A percentile compares a stretch with the other conserved stretches of the same genome.
phyloP scores from a whole-genome alignment of 371 early-diverging fungal genomes.

The Amoeboaphelidium occidentale region DNA sequence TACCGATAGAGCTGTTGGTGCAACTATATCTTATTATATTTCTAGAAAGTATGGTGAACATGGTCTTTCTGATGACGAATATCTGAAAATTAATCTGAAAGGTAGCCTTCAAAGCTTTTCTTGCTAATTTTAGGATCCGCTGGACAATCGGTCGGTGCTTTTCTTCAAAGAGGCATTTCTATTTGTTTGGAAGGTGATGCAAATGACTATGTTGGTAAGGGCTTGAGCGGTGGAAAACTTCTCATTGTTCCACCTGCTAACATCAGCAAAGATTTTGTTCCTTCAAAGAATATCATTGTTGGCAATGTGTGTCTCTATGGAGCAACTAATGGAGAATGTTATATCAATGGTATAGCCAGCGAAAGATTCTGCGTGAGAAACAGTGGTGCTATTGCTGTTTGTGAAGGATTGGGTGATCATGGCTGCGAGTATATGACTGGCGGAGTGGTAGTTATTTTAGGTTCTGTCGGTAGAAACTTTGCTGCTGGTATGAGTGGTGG shows the following conservation, averaged over 20 bases:
- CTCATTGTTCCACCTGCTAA: conserved; percentile 52
- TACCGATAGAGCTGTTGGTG: conserved; percentile 80
- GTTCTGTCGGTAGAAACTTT: conserved; percentile 67
- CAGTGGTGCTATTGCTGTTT: conserved; percentile 80
- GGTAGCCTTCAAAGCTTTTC: no score
- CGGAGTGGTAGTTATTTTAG: conserved; percentile 59
- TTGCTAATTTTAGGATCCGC: no score
- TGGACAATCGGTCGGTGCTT: conserved; percentile 87
- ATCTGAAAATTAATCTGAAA: conserved; percentile 53
- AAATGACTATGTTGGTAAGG: conserved; percentile 96
- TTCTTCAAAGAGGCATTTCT: conserved; percentile 67
- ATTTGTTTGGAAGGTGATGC: conserved; percentile 86
- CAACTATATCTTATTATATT: conserved; percentile 68
- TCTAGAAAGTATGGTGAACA: conserved; percentile 48
- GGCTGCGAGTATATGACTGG: conserved; percentile 97
- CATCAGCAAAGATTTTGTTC: conserved; percentile 46
- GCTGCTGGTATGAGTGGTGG: conserved; percentile 89
- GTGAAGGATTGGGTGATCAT: conserved; percentile 92
- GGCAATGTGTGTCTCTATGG: conserved; percentile 94
- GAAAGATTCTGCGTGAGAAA: conserved; percentile 94
- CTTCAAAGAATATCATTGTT: conserved; percentile 67
- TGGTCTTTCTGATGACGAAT: conserved; percentile 61
- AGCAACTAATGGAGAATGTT: conserved; percentile 72
- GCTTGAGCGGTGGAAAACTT: conserved; percentile 71
- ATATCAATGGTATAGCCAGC: conserved; percentile 79